Conservation (phyloP, 768 basidiomycete genomes). For the Imleria badia region DNA sequence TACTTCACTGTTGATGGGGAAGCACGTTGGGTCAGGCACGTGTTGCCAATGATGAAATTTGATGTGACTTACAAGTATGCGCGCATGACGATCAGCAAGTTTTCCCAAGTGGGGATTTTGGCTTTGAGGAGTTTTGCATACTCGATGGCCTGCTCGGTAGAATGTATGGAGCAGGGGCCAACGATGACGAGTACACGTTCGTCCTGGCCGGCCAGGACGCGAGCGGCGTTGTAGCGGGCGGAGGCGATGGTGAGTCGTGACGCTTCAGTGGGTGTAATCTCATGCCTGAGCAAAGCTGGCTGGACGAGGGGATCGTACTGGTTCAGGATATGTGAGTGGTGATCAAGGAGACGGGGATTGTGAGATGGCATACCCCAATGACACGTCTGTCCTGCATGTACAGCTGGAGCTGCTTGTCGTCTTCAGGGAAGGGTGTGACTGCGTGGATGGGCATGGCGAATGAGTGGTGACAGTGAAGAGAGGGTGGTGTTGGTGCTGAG, state of each 20-base stretch:
- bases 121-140: conserved; percentile 74
- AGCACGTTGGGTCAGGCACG: conserved; percentile 36
- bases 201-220: conserved; percentile 80
- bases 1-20: conserved; percentile 39
- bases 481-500: background rate
- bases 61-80: conserved; percentile 84
- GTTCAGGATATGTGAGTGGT: conserved; percentile 11
- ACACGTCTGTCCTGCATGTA: conserved; percentile 84
- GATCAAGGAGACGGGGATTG: background rate
- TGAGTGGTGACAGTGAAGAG: background rate
- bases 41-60: background rate
- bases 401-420: conserved; percentile 59
- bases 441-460: conserved; percentile 34
- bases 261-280: conserved; percentile 64
- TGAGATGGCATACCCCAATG: conserved; percentile 55
- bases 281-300: conserved; percentile 86
- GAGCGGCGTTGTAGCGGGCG: conserved; percentile 76
- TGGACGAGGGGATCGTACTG: conserved; percentile 97
- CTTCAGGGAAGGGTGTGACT: conserved; percentile 64
- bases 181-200: conserved; percentile 88
- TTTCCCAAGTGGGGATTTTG: conserved; percentile 65
- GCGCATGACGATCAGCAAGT: conserved; percentile 92
- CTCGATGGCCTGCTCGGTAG: conserved; percentile 77
- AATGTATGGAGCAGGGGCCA: conserved; percentile 96
- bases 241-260: conserved; percentile 76